A percentile compares a stretch with the other conserved stretches of the same genome.
phyloP scores from a whole-genome alignment of 2,329 filamentous ascomycete species.

The Pseudogymnoascus sp. region DNA sequence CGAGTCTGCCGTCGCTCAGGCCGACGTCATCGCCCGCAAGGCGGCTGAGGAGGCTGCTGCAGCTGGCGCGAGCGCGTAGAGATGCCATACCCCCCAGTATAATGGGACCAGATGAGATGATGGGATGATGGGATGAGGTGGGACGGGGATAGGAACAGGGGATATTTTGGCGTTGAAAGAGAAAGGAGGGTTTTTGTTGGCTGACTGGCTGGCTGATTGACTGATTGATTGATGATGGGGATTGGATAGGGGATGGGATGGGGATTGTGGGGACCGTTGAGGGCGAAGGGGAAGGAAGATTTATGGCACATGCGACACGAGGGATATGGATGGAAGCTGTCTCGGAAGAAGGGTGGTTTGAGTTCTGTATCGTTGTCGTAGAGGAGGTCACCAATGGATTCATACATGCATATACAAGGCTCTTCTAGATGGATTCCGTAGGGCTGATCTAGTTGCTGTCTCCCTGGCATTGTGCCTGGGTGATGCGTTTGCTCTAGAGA shows the following conservation, averaged over 20 bases:
- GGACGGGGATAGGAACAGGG: not conserved
- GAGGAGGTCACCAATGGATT: not conserved
- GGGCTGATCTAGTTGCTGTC: not conserved
- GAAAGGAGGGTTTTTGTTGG: not conserved
- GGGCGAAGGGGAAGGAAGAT: not conserved
- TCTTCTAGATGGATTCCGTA: not conserved
- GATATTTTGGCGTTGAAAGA: not conserved
- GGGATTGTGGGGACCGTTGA: not conserved
- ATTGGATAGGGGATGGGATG: not conserved
- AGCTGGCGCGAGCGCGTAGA: not conserved
- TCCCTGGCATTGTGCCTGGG: not conserved
- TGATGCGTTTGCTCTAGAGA: not conserved
- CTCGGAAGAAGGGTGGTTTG: not conserved
- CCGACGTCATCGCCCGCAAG: constrained; percentile 22
- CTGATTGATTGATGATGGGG: not conserved
- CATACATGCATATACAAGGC: not conserved
- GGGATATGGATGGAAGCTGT: not conserved
- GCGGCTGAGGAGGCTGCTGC: constrained; percentile 15
- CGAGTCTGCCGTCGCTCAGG: constrained; percentile 56
- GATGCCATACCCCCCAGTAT: not conserved
- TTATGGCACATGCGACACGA: not conserved
- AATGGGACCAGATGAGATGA: not conserved
- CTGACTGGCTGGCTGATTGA: not conserved
- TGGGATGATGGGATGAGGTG: not conserved
- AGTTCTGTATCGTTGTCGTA: not conserved